Conservation (phyloP, 495 filamentous ascomycete species). For the Aspergillus asperescens region DNA sequence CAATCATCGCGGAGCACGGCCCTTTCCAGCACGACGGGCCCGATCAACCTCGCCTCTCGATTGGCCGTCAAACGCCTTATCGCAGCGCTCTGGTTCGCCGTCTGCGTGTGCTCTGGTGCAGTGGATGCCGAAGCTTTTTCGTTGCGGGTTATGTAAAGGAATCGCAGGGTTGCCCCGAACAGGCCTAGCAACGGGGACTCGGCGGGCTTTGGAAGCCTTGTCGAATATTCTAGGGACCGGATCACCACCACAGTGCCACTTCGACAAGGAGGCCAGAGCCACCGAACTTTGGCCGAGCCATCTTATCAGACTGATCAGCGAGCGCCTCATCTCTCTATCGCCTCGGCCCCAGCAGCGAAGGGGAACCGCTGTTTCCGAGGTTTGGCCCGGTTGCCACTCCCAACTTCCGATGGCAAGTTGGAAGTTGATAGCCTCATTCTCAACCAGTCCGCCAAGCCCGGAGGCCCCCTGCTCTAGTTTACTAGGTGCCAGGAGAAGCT, state of each 20-base stretch:
- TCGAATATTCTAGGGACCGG: slow-evolving; percentile 5
- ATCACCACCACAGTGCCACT: too few relatives aligned
- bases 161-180: neutral
- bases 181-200: neutral
- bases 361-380: neutral
- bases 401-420: too few relatives aligned
- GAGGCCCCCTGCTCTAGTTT: slow-evolving; percentile 6
- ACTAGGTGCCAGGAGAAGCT: neutral
- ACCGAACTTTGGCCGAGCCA: slow-evolving; percentile 4
- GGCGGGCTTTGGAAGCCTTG: neutral
- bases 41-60: slow-evolving; percentile 10
- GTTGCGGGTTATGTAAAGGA: neutral
- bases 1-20: slow-evolving; percentile 18
- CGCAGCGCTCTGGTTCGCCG: slow-evolving; percentile 14
- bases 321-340: neutral
- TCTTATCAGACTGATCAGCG: neutral
- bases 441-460: slow-evolving; percentile 4
- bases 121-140: slow-evolving; percentile 20
- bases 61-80: slow-evolving; percentile 21
- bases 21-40: slow-evolving; percentile 12
- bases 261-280: neutral
- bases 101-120: neutral
- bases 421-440: slow-evolving; percentile 1
- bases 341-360: neutral
- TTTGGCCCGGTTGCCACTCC: neutral